Conservation (phyloP, 2,329 filamentous ascomycete species). For the Fusarium tupiense region DNA sequence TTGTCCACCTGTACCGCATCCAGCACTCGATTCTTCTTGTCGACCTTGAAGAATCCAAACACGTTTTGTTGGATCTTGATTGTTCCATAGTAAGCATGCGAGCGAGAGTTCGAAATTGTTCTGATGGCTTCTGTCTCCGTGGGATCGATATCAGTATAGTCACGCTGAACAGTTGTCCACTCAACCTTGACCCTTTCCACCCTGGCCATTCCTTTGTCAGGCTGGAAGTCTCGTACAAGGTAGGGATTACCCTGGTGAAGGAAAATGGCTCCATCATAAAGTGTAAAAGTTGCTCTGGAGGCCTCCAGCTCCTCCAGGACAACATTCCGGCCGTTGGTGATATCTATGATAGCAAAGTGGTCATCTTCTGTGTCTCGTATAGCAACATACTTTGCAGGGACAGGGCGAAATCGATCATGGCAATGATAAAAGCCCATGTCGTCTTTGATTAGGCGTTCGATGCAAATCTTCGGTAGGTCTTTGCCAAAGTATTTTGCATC, state of each 20-base stretch:
- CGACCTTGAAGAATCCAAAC: slow-evolving; percentile 98
- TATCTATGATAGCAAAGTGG: slow-evolving; percentile 94
- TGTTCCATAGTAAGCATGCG: slow-evolving; percentile 82
- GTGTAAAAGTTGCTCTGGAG: slow-evolving; percentile 91
- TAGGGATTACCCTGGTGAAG: slow-evolving; percentile 95
- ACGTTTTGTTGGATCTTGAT: slow-evolving; percentile 90
- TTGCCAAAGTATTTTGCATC: slow-evolving; percentile 84
- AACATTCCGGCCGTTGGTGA: slow-evolving; percentile 81
- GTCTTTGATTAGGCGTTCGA: slow-evolving; percentile 78
- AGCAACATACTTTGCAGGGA: slow-evolving; percentile 82
- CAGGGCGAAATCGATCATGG: slow-evolving; percentile 85
- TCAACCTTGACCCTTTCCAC: slow-evolving; percentile 92
- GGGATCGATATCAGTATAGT: slow-evolving; percentile 94
- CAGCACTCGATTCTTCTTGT: slow-evolving; percentile 83
- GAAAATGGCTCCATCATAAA: slow-evolving; percentile 98
- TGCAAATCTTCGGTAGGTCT: slow-evolving; percentile 75
- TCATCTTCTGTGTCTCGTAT: slow-evolving; percentile 90
- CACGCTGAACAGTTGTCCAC: slow-evolving; percentile 93
- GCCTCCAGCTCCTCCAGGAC: slow-evolving; percentile 97
- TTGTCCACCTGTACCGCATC: slow-evolving; percentile 95
- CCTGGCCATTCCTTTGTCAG: slow-evolving; percentile 82
- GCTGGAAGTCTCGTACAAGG: slow-evolving; percentile 87
- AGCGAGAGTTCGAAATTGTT: slow-evolving; percentile 69
- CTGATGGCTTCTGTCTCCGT: slow-evolving; percentile 91
- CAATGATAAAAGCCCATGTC: slow-evolving; percentile 87